These are phyloP conservation scores for Avena eriantha DNA, from an alignment of 176 grass and related monocot genomes.

Conservation along the genomic window DNA sequence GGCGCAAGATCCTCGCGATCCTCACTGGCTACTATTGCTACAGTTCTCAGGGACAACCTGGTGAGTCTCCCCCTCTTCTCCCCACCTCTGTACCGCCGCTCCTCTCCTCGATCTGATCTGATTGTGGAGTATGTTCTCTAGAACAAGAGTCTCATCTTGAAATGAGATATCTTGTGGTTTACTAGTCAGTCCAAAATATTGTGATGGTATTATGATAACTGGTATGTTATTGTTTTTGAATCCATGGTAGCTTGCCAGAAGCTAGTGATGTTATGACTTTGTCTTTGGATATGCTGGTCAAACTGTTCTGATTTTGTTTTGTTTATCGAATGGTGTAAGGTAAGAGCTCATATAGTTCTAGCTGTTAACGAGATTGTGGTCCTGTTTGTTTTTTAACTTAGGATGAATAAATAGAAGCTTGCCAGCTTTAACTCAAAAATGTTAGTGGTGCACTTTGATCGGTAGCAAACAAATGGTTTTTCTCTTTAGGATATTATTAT, in stretches of 20 bases:
- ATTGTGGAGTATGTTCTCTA: background rate
- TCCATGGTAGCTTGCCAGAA: constrained; percentile 23
- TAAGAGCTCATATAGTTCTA: constrained; percentile 15
- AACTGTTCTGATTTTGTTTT: background rate
- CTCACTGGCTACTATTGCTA: too few relatives aligned
- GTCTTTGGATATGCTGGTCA: background rate
- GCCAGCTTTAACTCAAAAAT: background rate
- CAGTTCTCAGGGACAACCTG: too few relatives aligned
- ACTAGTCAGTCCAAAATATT: background rate
- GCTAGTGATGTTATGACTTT: constrained; percentile 25
- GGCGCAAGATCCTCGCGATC: too few relatives aligned
- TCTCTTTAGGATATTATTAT: background rate
- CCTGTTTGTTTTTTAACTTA: background rate
- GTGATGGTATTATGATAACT: background rate
- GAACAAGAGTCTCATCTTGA: background rate
- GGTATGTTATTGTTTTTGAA: background rate
- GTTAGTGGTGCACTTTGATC: background rate
- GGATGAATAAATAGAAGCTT: background rate
- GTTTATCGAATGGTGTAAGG: background rate
- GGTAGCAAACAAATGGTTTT: background rate
- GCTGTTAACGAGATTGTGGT: background rate
- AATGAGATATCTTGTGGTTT: background rate
- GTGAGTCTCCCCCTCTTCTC: too few relatives aligned
- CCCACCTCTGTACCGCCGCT: too few relatives aligned
- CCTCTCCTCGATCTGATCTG: background rate